Evolutionary conservation across 192 early-diverging fungal genomes (phyloP).

Genomic region (Umbelopsis sp.): DNA sequence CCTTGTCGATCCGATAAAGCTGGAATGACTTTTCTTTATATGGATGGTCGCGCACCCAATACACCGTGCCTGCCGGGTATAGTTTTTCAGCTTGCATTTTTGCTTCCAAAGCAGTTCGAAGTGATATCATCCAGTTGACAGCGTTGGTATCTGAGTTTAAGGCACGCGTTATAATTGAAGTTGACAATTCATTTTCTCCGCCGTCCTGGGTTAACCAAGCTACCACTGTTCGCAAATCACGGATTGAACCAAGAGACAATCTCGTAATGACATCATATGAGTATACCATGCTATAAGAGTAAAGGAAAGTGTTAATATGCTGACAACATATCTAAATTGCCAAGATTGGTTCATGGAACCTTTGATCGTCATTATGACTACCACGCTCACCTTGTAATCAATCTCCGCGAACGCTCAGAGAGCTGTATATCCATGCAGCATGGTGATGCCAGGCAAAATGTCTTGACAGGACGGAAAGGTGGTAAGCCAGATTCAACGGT

Average conservation of each 20-base stretch:
- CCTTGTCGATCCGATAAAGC: constrained; percentile 15
- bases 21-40: neutral
- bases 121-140: constrained; percentile 12
- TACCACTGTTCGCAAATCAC: constrained; percentile 4
- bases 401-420: constrained; percentile 34
- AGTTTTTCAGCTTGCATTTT: constrained; percentile 29
- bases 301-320: too few relatives aligned
- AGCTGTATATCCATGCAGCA: constrained; percentile 46
- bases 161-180: constrained; percentile 20
- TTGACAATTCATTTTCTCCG: constrained; percentile 16
- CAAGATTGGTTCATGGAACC: too few relatives aligned
- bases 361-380: too few relatives aligned
- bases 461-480: constrained; percentile 43
- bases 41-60: constrained; percentile 42
- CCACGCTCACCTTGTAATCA: constrained; percentile 35
- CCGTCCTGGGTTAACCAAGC: neutral
- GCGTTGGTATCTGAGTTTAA: neutral
- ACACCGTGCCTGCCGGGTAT: constrained; percentile 46
- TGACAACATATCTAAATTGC: too few relatives aligned
- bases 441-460: constrained; percentile 48
- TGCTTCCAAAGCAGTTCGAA: constrained; percentile 7
- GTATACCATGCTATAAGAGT: constrained; percentile 39
- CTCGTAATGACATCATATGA: constrained; percentile 18
- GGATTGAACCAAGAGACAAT: constrained; percentile 3
- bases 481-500: constrained; percentile 40